Conservation (phyloP, 768 basidiomycete genomes). For the Saitozyma sp. region DNA sequence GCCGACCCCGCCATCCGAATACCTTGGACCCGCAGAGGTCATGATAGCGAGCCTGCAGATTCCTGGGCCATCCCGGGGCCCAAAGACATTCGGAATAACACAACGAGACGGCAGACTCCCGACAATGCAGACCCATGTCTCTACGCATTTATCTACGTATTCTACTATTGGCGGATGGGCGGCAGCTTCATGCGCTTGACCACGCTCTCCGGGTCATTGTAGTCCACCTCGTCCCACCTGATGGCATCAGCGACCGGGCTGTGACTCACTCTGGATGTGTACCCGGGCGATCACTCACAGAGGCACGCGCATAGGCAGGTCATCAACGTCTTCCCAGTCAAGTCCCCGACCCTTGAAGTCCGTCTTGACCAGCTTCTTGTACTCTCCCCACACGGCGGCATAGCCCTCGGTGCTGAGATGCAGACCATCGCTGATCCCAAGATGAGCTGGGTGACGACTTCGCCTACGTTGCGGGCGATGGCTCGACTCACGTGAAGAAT, state of each 20-base stretch:
- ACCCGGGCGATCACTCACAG: constrained; percentile 7
- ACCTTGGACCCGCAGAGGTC: too few species aligned
- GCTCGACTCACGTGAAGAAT: constrained; percentile 15
- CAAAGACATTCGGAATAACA: too few species aligned
- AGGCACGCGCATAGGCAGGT: constrained; percentile 13
- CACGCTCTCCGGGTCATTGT: constrained; percentile 7
- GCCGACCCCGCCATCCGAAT: too few species aligned
- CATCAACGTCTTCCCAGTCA: constrained; percentile 19
- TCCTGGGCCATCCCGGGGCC: too few species aligned
- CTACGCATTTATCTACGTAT: not conserved
- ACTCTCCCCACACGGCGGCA: constrained; percentile 18
- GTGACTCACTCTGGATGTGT: not conserved
- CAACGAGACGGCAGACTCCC: too few species aligned
- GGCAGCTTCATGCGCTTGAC: constrained; percentile 6
- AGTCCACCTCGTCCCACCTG: constrained; percentile 13
- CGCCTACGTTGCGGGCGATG: not conserved
- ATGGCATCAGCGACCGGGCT: not conserved
- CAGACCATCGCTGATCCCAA: constrained; percentile 16
- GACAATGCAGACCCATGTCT: not conserved
- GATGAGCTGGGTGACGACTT: not conserved
- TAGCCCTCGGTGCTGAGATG: constrained; percentile 20
- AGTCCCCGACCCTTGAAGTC: constrained; percentile 15
- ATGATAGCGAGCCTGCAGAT: too few species aligned
- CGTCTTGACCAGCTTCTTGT: constrained; percentile 14
- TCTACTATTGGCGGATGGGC: constrained; percentile 1